A percentile compares a stretch with the other conserved stretches of the same genome.
phyloP scores from a whole-genome alignment of 257 asterid genomes.

The Linderniella brevidens region DNA sequence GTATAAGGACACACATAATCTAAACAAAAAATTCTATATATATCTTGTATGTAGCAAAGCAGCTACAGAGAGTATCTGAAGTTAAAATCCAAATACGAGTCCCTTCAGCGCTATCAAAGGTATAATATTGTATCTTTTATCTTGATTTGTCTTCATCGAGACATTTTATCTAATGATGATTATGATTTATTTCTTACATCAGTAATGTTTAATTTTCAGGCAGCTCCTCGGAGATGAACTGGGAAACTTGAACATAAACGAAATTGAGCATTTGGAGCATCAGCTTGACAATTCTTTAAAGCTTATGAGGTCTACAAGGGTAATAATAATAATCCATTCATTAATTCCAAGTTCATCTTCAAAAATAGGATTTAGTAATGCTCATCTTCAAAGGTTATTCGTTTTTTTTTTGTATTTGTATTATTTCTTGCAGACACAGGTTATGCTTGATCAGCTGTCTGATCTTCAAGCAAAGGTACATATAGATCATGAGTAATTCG shows the following conservation, averaged over 20 bases:
- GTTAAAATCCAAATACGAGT: constrained; percentile 63
- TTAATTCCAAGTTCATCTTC: too few species aligned
- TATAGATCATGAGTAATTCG: too few species aligned
- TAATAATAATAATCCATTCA: constrained; percentile 13
- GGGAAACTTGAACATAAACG: constrained; percentile 70
- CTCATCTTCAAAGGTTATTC: neutral
- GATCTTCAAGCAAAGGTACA: constrained; percentile 87
- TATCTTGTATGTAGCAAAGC: constrained; percentile 74
- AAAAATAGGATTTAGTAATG: too few species aligned
- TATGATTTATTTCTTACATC: neutral
- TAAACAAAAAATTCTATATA: neutral
- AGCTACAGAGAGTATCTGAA: constrained; percentile 74
- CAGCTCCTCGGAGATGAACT: constrained; percentile 93
- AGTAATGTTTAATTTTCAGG: constrained; percentile 20
- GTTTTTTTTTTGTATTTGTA: neutral
- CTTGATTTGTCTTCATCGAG: neutral
- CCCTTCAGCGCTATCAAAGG: constrained; percentile 91
- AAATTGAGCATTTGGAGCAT: constrained; percentile 69
- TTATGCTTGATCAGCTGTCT: constrained; percentile 78
- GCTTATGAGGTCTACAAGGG: constrained; percentile 90
- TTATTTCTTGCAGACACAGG: constrained; percentile 51
- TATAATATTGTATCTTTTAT: constrained; percentile 6
- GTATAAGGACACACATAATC: too few species aligned
- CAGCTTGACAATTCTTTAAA: constrained; percentile 77
- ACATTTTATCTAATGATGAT: neutral